Base-by-base conservation (phyloP, 208 protist species). In the Wallacemonas sp. region DNA sequence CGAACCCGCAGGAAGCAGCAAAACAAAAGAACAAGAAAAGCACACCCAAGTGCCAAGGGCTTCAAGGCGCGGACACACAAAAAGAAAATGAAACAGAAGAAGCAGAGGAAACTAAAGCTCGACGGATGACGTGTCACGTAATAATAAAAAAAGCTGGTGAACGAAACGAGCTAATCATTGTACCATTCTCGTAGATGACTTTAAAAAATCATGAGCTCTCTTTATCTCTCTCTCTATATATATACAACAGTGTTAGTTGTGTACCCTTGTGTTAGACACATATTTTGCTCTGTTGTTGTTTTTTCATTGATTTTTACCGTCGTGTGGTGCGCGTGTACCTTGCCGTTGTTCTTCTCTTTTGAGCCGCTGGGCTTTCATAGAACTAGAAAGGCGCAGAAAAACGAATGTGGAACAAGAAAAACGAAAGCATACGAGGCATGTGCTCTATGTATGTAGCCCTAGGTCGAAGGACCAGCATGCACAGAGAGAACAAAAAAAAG, bases 51-150 rank as follows among this genome's bases (percentile, higher is more conserved):
- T n/a, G n/a, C n/a, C n/a, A 57, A 16, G 26, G 5, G 57, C 32
- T 41, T 32, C n/a, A 29, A 50, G 2, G 18, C 7, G 50, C 38
- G 1, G 31, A 61, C n/a, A 36, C 25, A 74, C 7, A 23, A 69
- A 61, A 69, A 64, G 26, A 63, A 49, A 69, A 63, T 61, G 32
- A 31, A n/a, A 38, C 3, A 55, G 33, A 59, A 46, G 22, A 55
- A 38, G 26, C n/a, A 14, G 10, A 14, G 7, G 14, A 42, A 42
- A 42, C 38, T 42, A 18, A 14, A 42, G 38, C 14, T 42, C 14
- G n/a, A n/a, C n/a, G n/a, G n/a, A n/a, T n/a, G n/a, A n/a, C n/a
- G n/a, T n/a, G n/a, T n/a, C n/a, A n/a, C n/a, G n/a, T n/a, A n/a
- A n/a, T n/a, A n/a, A n/a, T n/a, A n/a, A n/a, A n/a, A 14, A 48